Base-by-base conservation (phyloP, 192 early-diverging fungal species). In the Coemansia sp. region DNA sequence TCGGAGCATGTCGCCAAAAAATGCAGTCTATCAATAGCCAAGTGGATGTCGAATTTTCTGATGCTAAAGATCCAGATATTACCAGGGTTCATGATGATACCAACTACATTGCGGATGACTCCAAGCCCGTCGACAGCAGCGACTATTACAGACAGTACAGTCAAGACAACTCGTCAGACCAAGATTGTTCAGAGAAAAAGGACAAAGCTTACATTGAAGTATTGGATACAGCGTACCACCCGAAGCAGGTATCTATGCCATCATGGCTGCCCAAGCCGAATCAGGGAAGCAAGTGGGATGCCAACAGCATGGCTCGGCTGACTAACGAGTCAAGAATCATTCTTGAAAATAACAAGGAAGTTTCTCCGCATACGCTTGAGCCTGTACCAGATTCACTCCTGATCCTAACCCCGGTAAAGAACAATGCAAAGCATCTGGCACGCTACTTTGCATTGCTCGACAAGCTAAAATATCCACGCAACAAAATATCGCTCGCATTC, bases 341-440 rank as follows among this genome's bases (percentile, higher is more conserved):
- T 17, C 19, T 70, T 12, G 61, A 21, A 18, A 71, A 71, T 41
- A 71, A 70, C 58, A 51, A 42, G 18, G 64, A 66, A 0, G 63
- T 77, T 17, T 41, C 64, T 14, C 49, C 51, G 11, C 50, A 67
- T 30, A 77, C 73, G 1, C 14, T 33, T 2, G 67, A 77, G 41
- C 73, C 73, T 14, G 64, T 70, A 8, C 11, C 38, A 9, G 67
- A 77, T 34, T 77, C 74, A n/a, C 51, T 77, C 14, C 60, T 89
- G 50, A 88, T 89, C 17, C 61, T 87, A 9, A 89, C 88, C 0
- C 86, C 87, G 0, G 54, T 89, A 17, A 88, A 86, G 57, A 83
- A 88, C 57, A 80, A 84, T 13, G 82, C 71, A 30, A 61, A 61
- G 12, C 79, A 81, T 18, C 73, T 89, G 17, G 82, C 81, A 0